Percentiles rank a stretch among this genome's conserved stretches.
phyloP scores from a whole-genome alignment of 1,284 basidiomycete genomes.

The Apiotrichum laibachii region DNA sequence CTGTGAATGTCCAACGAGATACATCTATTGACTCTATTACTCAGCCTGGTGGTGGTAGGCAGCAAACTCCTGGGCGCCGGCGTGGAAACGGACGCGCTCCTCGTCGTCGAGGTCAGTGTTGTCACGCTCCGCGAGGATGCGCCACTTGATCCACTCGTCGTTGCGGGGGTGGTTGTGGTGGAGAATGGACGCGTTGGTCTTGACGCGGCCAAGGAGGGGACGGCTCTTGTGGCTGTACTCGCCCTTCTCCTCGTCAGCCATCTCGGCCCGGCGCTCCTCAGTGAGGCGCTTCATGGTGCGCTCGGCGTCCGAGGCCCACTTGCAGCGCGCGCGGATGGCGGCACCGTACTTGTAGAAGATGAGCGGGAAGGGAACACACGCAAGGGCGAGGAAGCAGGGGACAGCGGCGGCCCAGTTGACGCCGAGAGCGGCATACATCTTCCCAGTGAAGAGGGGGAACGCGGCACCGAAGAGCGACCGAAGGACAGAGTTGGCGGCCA shows the following conservation, averaged over 20 bases:
- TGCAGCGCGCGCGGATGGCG: constrained; percentile 59
- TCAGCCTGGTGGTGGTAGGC: no score
- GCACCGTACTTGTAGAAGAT: constrained; percentile 28
- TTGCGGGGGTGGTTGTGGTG: constrained; percentile 15
- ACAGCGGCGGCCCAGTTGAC: constrained; percentile 60
- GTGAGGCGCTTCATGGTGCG: constrained; percentile 36
- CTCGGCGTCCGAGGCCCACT: constrained; percentile 43
- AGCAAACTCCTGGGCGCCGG: no score
- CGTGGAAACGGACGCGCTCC: no score
- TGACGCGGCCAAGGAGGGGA: constrained; percentile 7
- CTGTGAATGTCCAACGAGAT: no score
- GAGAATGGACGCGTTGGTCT: constrained; percentile 1
- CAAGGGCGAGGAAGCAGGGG: constrained; percentile 60
- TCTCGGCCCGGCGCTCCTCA: constrained; percentile 17
- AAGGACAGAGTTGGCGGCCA: constrained; percentile 66
- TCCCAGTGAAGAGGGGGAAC: constrained; percentile 60
- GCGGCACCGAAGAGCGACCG: constrained; percentile 61
- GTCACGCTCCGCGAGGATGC: constrained; percentile 37
- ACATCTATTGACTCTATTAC: no score
- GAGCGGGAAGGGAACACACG: constrained; percentile 59
- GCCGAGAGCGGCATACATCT: constrained; percentile 60
- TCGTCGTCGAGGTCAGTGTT: no score
- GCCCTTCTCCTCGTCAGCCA: constrained; percentile 21
- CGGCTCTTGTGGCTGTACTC: constrained; percentile 11
- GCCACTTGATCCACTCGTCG: constrained; percentile 36